Conservation (phyloP, 805 yeast genomes). For the Debaryomyces tyrocola region DNA sequence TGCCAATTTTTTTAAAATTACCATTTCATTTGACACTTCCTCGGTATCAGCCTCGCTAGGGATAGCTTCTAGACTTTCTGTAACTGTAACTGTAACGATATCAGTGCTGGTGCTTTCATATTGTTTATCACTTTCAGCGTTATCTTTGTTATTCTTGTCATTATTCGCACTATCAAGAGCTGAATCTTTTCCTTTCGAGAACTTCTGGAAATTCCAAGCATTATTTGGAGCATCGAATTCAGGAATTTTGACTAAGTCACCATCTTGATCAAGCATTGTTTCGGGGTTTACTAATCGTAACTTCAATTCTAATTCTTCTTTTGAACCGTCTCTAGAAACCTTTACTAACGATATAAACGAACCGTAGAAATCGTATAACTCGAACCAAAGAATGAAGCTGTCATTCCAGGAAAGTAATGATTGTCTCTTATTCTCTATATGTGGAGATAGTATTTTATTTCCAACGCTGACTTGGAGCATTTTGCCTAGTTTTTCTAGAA, state of each 20-base stretch:
- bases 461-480: constrained; percentile 23
- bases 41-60: background rate
- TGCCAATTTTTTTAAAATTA: constrained; percentile 1
- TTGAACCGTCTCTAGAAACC: constrained; percentile 23
- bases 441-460: constrained; percentile 27
- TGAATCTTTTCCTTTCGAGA: constrained; percentile 2
- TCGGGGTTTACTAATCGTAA: constrained; percentile 31
- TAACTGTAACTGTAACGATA: background rate
- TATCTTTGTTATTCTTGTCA: background rate
- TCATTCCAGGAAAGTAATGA: constrained; percentile 26
- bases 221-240: constrained; percentile 21
- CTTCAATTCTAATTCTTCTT: constrained; percentile 10
- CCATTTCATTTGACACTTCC: background rate
- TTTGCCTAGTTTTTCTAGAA: constrained; percentile 19
- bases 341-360: constrained; percentile 25
- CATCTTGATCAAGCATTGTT: constrained; percentile 30
- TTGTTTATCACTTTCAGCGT: background rate
- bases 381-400: constrained; percentile 35
- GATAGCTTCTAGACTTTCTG: background rate
- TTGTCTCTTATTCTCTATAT: constrained; percentile 4
- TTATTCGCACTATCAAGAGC: background rate
- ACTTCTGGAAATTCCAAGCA: constrained; percentile 29
- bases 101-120: background rate
- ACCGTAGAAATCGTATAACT: constrained; percentile 35
- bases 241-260: constrained; percentile 21